These are phyloP conservation scores for Leccinum solheimii DNA, from an alignment of 1,284 basidiomycete species.

Conservation along the genomic window DNA sequence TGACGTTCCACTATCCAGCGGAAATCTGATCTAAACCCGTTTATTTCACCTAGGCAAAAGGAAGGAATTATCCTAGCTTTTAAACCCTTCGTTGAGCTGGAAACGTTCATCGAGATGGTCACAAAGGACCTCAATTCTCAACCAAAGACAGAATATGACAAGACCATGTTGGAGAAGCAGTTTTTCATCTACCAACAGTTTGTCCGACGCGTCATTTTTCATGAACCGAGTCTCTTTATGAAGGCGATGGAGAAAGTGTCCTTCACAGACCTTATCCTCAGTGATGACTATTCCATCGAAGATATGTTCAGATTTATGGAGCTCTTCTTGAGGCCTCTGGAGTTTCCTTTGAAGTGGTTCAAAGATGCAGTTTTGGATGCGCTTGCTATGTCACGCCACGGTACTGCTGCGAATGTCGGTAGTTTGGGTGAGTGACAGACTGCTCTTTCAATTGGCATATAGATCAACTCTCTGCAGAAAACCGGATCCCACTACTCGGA, in stretches of 20 bases:
- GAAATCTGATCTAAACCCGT: background rate
- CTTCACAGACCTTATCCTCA: slow-evolving; percentile 32
- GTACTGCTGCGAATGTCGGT: slow-evolving; percentile 18
- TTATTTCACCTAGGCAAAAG: slow-evolving; percentile 7
- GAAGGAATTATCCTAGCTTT: background rate
- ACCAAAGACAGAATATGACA: background rate
- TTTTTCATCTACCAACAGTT: slow-evolving; percentile 22
- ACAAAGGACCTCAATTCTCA: too few species aligned
- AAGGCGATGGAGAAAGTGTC: slow-evolving; percentile 33
- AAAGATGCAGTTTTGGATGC: slow-evolving; percentile 35
- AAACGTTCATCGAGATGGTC: background rate
- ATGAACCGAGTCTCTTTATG: slow-evolving; percentile 29
- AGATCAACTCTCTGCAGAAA: background rate
- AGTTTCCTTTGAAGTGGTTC: slow-evolving; percentile 26
- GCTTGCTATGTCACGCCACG: slow-evolving; percentile 19
- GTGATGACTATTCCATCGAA: slow-evolving; percentile 29
- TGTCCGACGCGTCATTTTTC: slow-evolving; percentile 28
- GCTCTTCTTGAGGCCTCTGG: slow-evolving; percentile 5
- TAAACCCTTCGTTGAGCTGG: slow-evolving; percentile 4
- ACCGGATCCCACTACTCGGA: slow-evolving; percentile 25
- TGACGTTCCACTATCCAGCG: background rate
- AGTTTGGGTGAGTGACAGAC: slow-evolving; percentile 1
- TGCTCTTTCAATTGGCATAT: background rate
- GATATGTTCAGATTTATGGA: slow-evolving; percentile 20
- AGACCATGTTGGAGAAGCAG: background rate